Conservation (phyloP, 352 stramenopile species). For the Phytophthora boehmeriae region DNA sequence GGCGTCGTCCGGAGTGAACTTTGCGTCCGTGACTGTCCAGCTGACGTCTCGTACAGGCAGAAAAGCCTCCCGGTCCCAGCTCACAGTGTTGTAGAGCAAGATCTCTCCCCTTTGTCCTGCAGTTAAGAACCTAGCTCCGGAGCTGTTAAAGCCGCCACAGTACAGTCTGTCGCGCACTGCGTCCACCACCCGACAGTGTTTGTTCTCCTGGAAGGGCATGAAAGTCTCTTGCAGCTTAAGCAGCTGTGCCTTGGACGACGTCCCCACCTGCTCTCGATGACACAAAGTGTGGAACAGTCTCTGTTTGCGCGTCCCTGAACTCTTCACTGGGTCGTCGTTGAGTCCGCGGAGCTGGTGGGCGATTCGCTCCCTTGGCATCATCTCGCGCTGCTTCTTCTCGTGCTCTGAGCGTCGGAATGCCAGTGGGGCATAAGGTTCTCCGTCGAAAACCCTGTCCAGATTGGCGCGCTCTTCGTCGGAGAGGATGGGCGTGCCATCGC, state of each 20-base stretch:
- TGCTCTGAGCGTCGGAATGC: conserved; percentile 67
- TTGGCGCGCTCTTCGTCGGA: conserved; percentile 52
- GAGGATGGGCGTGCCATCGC: conserved; percentile 42
- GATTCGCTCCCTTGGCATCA: conserved; percentile 61
- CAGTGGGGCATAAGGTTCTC: conserved; percentile 60
- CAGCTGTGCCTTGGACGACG: conserved; percentile 62
- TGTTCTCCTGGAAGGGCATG: conserved; percentile 83
- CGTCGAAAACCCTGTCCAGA: conserved; percentile 73
- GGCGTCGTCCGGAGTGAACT: conserved; percentile 77
- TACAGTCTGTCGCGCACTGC: conserved; percentile 76
- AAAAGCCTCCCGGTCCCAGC: conserved; percentile 56
- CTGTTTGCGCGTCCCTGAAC: conserved; percentile 25
- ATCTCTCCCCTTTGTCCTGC: conserved; percentile 75
- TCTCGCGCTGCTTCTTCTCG: conserved; percentile 57
- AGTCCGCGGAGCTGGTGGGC: conserved; percentile 71
- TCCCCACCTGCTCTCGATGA: conserved; percentile 68
- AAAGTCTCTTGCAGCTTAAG: conserved; percentile 83
- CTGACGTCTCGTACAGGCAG: conserved; percentile 75
- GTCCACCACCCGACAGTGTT: conserved; percentile 75
- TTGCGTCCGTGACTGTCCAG: conserved; percentile 87
- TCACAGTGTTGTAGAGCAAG: conserved; percentile 73
- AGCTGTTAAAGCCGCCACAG: conserved; percentile 80
- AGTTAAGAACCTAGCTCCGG: conserved; percentile 68
- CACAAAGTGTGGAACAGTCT: conserved; percentile 69
- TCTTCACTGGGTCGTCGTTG: conserved; percentile 27